Evolutionary conservation across 2,329 filamentous ascomycete species (phyloP).

Genomic region (Madurella fahalii): DNA sequence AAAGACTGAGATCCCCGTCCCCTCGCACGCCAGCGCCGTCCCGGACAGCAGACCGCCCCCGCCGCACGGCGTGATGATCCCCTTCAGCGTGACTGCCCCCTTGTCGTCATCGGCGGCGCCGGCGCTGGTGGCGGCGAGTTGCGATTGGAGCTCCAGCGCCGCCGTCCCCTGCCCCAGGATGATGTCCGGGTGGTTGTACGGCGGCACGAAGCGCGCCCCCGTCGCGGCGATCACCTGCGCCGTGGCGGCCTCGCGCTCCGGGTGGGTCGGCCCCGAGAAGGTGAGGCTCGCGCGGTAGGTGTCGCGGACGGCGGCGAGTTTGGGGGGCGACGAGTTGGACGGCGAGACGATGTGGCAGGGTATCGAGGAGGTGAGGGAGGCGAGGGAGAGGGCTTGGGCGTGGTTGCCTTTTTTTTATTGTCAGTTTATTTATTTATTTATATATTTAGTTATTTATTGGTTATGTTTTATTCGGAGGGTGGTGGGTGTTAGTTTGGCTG

Average conservation of each 20-base stretch:
- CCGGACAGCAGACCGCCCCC: conserved; percentile 87
- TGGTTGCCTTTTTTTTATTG: conserved; percentile 69
- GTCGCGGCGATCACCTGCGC: conserved; percentile 65
- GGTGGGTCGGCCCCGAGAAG: conserved; percentile 75
- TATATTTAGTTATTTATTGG: background rate
- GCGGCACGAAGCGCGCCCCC: conserved; percentile 75
- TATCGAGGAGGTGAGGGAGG: conserved; percentile 67
- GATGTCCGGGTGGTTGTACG: conserved; percentile 89
- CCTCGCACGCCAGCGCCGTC: conserved; percentile 69
- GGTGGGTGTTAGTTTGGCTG: no score
- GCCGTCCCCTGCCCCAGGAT: conserved; percentile 91
- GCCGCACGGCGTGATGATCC: conserved; percentile 77
- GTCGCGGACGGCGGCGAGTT: conserved; percentile 73
- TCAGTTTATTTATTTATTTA: conserved; percentile 1
- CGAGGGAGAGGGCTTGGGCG: conserved; percentile 85
- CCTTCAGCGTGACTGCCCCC: conserved; percentile 47
- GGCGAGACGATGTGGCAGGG: conserved; percentile 93
- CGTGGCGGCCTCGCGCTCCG: conserved; percentile 77
- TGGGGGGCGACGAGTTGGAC: conserved; percentile 73
- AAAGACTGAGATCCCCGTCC: conserved; percentile 72
- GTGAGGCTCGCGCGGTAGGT: conserved; percentile 72
- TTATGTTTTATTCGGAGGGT: background rate
- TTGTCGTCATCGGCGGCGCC: conserved; percentile 25
- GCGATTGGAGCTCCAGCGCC: conserved; percentile 74
- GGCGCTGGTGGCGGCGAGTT: conserved; percentile 43